phyloP scores from a whole-genome alignment of 352 stramenopile genomes.

The Phytophthora nicotianae region DNA sequence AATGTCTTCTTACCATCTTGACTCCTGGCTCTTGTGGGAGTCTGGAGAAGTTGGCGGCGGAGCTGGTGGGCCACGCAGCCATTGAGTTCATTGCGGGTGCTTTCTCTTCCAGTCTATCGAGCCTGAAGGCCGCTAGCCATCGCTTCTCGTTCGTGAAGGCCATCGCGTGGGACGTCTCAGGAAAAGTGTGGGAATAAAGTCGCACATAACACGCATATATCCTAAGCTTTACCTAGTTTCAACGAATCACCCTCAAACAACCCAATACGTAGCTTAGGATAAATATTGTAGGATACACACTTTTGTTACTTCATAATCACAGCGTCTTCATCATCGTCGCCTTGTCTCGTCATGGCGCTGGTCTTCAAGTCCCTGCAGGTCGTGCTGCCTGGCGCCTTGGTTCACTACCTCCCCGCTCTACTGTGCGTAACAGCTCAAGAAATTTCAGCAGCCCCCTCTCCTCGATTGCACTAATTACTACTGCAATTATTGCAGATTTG shows the following conservation, averaged over 20 bases:
- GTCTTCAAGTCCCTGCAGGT: slow-evolving; percentile 31
- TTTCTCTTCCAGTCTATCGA: slow-evolving; percentile 19
- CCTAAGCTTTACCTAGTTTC: slow-evolving; percentile 11
- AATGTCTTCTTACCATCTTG: slow-evolving; percentile 46
- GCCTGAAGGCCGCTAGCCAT: slow-evolving; percentile 7
- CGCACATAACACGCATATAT: slow-evolving; percentile 22
- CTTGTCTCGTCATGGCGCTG: slow-evolving; percentile 25
- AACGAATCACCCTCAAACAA: slow-evolving; percentile 9
- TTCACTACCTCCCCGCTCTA: slow-evolving; percentile 29
- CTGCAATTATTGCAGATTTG: slow-evolving; percentile 26
- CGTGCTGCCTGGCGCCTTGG: slow-evolving; percentile 20
- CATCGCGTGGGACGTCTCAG: slow-evolving; percentile 18
- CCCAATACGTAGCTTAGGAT: slow-evolving; percentile 5
- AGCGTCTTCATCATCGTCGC: slow-evolving; percentile 9
- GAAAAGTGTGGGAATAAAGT: slow-evolving; percentile 10
- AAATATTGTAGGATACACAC: slow-evolving; percentile 3
- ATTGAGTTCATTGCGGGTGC: slow-evolving; percentile 27
- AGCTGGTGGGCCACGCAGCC: slow-evolving; percentile 47
- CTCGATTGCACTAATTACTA: too few relatives aligned
- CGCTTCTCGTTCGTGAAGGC: slow-evolving; percentile 29
- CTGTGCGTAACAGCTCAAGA: slow-evolving; percentile 11
- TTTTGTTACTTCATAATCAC: slow-evolving; percentile 18
- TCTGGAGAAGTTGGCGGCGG: slow-evolving; percentile 44
- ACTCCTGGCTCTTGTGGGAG: slow-evolving; percentile 33
- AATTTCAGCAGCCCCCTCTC: background rate